Percentiles rank a stretch among this genome's conserved stretches.
These are phyloP conservation scores for Suillus discolor DNA, from an alignment of 768 basidiomycete genomes.

Conservation along the genomic window DNA sequence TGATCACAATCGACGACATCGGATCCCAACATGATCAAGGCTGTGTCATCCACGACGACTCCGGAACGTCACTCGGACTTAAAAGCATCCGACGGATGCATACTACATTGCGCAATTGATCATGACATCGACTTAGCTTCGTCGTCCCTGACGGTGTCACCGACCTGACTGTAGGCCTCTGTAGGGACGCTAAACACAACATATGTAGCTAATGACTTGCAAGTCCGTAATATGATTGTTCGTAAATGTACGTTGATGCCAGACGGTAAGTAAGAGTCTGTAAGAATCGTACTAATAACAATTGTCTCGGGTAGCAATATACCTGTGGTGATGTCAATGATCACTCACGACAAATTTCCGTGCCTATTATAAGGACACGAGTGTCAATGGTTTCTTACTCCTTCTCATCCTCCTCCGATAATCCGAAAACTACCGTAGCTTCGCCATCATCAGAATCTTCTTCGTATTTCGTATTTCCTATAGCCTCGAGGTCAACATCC, in stretches of 20 bases:
- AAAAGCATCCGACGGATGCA: neutral
- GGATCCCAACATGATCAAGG: neutral
- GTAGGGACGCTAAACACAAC: too few relatives aligned
- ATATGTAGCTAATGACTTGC: neutral
- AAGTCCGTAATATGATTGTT: neutral
- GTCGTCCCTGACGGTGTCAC: neutral
- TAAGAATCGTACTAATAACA: neutral
- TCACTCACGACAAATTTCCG: neutral
- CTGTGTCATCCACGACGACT: neutral
- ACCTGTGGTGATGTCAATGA: neutral
- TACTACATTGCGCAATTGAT: neutral
- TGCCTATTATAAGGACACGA: neutral
- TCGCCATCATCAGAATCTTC: slow-evolving; percentile 20
- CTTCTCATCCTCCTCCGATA: slow-evolving; percentile 29
- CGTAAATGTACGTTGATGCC: neutral
- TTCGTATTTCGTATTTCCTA: slow-evolving; percentile 24
- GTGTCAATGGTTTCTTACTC: slow-evolving; percentile 8
- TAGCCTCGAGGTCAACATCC: slow-evolving; percentile 43
- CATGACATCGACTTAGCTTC: neutral
- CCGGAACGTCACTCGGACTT: neutral
- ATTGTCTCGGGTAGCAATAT: neutral
- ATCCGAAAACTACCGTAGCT: slow-evolving; percentile 27
- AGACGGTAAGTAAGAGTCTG: neutral
- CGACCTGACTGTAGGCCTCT: neutral
- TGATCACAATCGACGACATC: neutral